Conservation (phyloP, 1,139 yeast species). For the Zygoascus meyerae region DNA sequence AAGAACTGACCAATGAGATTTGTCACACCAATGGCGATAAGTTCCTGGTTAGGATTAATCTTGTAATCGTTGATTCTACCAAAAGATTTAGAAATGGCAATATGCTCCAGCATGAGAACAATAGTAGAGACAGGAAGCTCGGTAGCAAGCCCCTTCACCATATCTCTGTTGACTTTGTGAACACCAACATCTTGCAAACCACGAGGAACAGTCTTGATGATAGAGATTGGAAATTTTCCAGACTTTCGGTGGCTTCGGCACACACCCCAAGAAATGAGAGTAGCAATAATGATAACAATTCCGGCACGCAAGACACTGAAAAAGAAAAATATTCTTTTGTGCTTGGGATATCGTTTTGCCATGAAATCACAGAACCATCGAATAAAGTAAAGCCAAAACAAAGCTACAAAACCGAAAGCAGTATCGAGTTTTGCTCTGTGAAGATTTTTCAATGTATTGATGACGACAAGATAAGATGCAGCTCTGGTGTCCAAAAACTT, state of each 20-base stretch:
- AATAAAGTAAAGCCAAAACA: conserved; percentile 64
- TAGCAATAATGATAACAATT: conserved; percentile 69
- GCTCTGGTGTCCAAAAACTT: conserved; percentile 64
- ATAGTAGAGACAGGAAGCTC: conserved; percentile 84
- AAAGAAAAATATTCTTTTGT: conserved; percentile 58
- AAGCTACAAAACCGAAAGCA: conserved; percentile 77
- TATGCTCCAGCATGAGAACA: conserved; percentile 80
- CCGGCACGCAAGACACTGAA: conserved; percentile 75
- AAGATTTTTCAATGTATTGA: conserved; percentile 66
- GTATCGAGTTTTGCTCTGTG: conserved; percentile 68
- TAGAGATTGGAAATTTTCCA: conserved; percentile 44
- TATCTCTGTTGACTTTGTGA: conserved; percentile 58
- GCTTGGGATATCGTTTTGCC: conserved; percentile 60
- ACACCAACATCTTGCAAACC: conserved; percentile 77
- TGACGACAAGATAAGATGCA: conserved; percentile 63
- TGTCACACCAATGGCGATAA: conserved; percentile 89
- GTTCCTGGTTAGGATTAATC: conserved; percentile 87
- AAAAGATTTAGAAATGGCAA: conserved; percentile 88
- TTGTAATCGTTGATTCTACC: conserved; percentile 90
- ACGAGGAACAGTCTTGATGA: conserved; percentile 73
- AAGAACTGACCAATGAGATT: conserved; percentile 88
- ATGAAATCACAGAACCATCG: conserved; percentile 51
- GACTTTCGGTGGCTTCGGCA: conserved; percentile 39
- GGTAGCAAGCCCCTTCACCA: conserved; percentile 56
- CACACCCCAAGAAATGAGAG: conserved; percentile 63